Base-by-base conservation (phyloP, 1,139 yeast genomes). In the Debaryomyces subglobosus region DNA sequence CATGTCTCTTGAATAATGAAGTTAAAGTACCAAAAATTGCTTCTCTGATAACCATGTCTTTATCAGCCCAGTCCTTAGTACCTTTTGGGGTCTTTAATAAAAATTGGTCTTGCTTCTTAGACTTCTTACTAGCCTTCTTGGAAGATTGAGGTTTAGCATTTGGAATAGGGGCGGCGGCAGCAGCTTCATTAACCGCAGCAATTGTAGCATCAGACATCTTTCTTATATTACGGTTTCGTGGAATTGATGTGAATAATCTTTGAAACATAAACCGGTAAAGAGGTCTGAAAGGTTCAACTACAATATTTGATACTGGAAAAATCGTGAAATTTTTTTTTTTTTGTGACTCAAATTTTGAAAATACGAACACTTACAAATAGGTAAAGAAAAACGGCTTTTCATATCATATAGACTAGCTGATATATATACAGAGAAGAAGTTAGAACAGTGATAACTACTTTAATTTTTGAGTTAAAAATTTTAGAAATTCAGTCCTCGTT, bases 11-110 rank as follows among this genome's bases (percentile, higher is more conserved):
- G 79, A 94, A 94, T 49, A 92, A 71, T 2, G 74, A 64, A 33
- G 92, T 82, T 55, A 94, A 72, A 13, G 90, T 81, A 46, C 77
- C 74, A 65, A 94, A 94, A 53, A 94, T 82, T 39, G 89, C 95
- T 60, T 89, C 94, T 67, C 99, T 84, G 59, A 94, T 82, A 41
- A 90, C 86, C 98, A 94, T 94, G 67, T 94, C 99, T 67, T 88
- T 88, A 60, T 94, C 99, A 56, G 96, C 88, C 99, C 99, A 94
- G 68, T 94, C 99, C 66, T 89, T 89, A 59, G 99, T 94, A 56
- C 99, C 99, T 68, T 92, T 94, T 48, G 99, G 98, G 42, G 96
- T 90, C 69, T 94, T 94, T 63, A 94, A 78, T 53, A 87, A 80
- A 66, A 88, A 89, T 44, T 70, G 69, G 32, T 66, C 71, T 54